phyloP scores from a whole-genome alignment of 140 eudicot species.

The Oenanthe javanica region DNA sequence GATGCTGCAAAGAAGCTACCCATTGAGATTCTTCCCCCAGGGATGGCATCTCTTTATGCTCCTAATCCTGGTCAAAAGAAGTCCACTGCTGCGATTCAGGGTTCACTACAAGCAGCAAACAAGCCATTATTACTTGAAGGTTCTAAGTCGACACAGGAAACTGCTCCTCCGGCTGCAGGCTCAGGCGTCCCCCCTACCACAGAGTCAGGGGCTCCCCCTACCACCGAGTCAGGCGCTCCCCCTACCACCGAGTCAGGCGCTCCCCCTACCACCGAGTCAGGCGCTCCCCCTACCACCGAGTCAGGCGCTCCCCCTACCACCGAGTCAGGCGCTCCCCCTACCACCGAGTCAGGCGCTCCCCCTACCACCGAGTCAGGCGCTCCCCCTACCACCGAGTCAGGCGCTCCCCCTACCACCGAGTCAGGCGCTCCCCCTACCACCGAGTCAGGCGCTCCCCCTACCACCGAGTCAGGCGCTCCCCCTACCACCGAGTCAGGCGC shows the following conservation, averaged over 20 bases:
- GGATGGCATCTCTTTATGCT: conserved; percentile 83
- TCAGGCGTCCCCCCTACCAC: neutral
- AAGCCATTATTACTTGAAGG: conserved; percentile 31
- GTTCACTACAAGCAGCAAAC: conserved; percentile 44
- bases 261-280: neutral
- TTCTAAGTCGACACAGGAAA: conserved; percentile 1
- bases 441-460: no score
- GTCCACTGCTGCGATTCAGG: conserved; percentile 31
- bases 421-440: no score
- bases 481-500: no score
- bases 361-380: conserved; percentile 17
- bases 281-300: conserved; percentile 31
- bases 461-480: no score
- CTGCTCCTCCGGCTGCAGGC: conserved; percentile 8
- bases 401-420: no score
- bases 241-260: neutral
- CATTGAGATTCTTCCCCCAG: conserved; percentile 93
- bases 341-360: conserved; percentile 9
- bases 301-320: conserved; percentile 17
- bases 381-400: no score
- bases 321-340: conserved; percentile 11
- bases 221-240: neutral
- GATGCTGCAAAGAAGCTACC: conserved; percentile 91
- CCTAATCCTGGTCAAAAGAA: conserved; percentile 74
- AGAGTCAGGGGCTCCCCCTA: neutral